phyloP scores from a whole-genome alignment of 176 grass and related monocot genomes.

The Cenchrus purpureus region DNA sequence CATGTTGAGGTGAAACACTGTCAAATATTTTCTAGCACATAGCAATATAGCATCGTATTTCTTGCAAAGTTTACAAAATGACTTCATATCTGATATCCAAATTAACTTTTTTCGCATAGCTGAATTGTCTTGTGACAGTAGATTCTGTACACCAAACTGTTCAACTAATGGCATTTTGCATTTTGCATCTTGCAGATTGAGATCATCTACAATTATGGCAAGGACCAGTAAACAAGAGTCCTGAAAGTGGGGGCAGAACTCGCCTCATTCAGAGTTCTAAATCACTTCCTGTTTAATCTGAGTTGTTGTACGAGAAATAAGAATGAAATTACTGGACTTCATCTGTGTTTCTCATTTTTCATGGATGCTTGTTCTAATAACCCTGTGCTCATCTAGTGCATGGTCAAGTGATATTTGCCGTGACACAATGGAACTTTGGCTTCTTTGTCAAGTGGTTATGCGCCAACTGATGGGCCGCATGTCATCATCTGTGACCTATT shows the following conservation, averaged over 20 bases:
- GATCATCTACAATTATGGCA: conserved; percentile 89
- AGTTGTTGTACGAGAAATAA: conserved; percentile 46
- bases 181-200: conserved; percentile 69
- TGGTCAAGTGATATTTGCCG: neutral
- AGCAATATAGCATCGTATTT: neutral
- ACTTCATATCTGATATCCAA: neutral
- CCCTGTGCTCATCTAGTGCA: conserved; percentile 11
- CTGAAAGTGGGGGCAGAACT: conserved; percentile 38
- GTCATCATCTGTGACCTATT: neutral
- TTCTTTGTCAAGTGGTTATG: neutral
- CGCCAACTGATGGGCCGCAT: neutral
- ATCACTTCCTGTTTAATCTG: conserved; percentile 29
- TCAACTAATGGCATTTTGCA: neutral
- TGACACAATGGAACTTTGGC: neutral
- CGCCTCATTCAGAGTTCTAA: conserved; percentile 30
- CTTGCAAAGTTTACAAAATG: neutral
- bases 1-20: neutral
- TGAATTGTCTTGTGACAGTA: neutral
- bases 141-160: neutral
- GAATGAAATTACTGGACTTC: conserved; percentile 38
- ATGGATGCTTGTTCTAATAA: conserved; percentile 27
- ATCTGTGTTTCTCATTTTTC: conserved; percentile 8
- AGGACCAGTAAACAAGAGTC: conserved; percentile 43
- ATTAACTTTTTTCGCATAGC: neutral
- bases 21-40: too few relatives aligned